Base-by-base conservation (phyloP, 371 early-diverging fungal species). In the Funneliformis caledonium region DNA sequence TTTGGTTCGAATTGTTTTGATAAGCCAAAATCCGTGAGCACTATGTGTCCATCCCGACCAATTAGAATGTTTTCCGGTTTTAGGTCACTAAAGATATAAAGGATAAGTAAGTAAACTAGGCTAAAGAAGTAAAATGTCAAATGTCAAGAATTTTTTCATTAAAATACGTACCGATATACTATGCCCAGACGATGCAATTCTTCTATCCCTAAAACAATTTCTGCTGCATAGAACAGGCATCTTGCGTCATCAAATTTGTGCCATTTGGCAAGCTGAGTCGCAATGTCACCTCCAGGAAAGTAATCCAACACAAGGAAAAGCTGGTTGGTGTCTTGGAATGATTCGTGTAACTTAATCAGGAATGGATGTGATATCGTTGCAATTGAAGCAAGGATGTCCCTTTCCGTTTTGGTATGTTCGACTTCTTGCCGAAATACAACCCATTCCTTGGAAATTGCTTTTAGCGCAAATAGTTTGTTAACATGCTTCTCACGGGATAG, bases 21-120 rank as follows among this genome's bases (percentile, higher is more conserved):
- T 12, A 97, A 85, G 0, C 97, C 96, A 85, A 97, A 96, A 83
- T 97, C 97, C 0, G 94, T 91, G 50, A 97, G 84, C 52, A 94
- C 93, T 64, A 97, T 88, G 82, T 96, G 96, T n/a, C 97, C 97
- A 80, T 91, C 89, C 1, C 84, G 82, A 43, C 88, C 89, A 16
- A 97, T 89, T 45, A 96, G 84, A 22, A 97, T 90, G 81, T 96
- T 96, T 81, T 96, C 95, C 11, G 95, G 95, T 82, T 95, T 96
- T 26, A 95, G 82, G 79, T 95, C 97, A 81, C 92, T 88, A 77
- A 68, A 42, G 50, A 56, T 37, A 56, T 52, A 52, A 56, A 56
- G 7, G 16, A 56, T 12, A 4, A 52, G n/a, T 37, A 37, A 37
- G 37, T 37, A 37, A 37, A 37, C 37, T 37, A 37, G 37, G 3